Evolutionary conservation across 768 basidiomycete genomes (phyloP).

Genomic region (Russula sp.): DNA sequence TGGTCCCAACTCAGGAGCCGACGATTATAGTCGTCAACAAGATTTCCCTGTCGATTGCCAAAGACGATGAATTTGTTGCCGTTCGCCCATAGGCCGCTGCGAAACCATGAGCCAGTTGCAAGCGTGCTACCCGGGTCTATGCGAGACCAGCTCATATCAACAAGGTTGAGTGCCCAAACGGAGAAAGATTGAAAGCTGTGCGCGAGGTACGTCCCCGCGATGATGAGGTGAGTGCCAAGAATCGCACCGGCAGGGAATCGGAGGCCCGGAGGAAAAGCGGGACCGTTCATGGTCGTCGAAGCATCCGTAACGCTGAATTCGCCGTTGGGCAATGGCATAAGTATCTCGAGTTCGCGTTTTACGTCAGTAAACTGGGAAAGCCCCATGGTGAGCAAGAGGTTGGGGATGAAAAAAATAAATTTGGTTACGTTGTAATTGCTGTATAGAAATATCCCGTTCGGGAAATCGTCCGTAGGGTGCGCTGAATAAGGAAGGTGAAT

Average conservation of each 20-base stretch:
- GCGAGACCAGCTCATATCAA: conserved; percentile 77
- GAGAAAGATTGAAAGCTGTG: conserved; percentile 93
- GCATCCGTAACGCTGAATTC: conserved; percentile 77
- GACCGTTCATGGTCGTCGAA: conserved; percentile 73
- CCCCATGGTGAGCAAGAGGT: conserved; percentile 15
- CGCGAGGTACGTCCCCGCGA: conserved; percentile 93
- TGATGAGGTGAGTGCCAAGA: conserved; percentile 84
- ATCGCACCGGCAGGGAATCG: conserved; percentile 95
- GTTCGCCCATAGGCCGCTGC: conserved; percentile 81
- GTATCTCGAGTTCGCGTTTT: conserved; percentile 89
- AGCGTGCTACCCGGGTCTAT: conserved; percentile 87
- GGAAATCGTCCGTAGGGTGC: conserved; percentile 62
- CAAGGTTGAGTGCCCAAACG: conserved; percentile 90
- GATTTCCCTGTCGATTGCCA: conserved; percentile 81
- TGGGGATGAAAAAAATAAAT: conserved; percentile 7
- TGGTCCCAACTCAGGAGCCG: conserved; percentile 90
- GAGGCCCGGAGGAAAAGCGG: conserved; percentile 85
- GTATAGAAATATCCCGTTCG: conserved; percentile 85
- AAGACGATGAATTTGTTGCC: conserved; percentile 85
- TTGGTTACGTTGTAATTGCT: conserved; percentile 88
- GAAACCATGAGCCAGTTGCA: conserved; percentile 89
- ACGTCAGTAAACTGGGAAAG: conserved; percentile 79
- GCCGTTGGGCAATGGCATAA: conserved; percentile 70
- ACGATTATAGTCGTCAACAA: conserved; percentile 90
- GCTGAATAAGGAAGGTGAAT: conserved; percentile 75